Base-by-base conservation (phyloP, 169 alveolate species). In the Plasmodium fragile region DNA sequence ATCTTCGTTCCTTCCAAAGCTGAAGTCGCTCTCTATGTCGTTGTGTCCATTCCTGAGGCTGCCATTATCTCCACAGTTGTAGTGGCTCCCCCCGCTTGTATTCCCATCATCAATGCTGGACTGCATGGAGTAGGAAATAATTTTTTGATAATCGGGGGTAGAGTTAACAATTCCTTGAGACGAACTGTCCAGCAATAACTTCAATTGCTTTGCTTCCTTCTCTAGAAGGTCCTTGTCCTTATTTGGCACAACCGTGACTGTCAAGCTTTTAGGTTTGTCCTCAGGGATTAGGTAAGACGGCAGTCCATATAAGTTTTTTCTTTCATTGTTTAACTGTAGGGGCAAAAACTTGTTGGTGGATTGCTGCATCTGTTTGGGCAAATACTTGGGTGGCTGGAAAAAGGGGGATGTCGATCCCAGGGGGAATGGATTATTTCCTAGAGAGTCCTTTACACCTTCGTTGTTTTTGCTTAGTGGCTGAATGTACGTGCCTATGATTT, bases 151-250 rank as follows among this genome's bases (percentile, higher is more conserved):
- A 89, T 89, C 90, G 18, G 94, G 94, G 45, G 94, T 89, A n/a
- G 94, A 89, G 81, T 89, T 89, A 78, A 89, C 94, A 89, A 89
- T 89, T 11, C 94, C 94, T 89, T 89, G 81, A 65, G 94, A 89
- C 59, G 94, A 77, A 39, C 39, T 89, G 49, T 89, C 94, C 78
- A 89, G 49, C 53, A 89, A 78, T 4, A 32, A n/a, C 69, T 89
- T 89, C 81, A 89, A 25, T 70, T 78, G 81, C 81, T 78, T 89
- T 78, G 94, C 94, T 18, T 89, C 89, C 49, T 65, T 41, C 71
- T 89, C 94, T 59, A 89, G 16, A 55, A 78, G 32, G 65, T 89
- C 89, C 81, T 89, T 89, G 81, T 89, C 59, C 52, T 89, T 89
- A 78, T 89, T 89, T 78, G 94, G 94, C 13, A 89, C 94, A 59